phyloP scores from a whole-genome alignment of 225 moss, liverwort and hornwort species.

The Marchantia paleacea region DNA sequence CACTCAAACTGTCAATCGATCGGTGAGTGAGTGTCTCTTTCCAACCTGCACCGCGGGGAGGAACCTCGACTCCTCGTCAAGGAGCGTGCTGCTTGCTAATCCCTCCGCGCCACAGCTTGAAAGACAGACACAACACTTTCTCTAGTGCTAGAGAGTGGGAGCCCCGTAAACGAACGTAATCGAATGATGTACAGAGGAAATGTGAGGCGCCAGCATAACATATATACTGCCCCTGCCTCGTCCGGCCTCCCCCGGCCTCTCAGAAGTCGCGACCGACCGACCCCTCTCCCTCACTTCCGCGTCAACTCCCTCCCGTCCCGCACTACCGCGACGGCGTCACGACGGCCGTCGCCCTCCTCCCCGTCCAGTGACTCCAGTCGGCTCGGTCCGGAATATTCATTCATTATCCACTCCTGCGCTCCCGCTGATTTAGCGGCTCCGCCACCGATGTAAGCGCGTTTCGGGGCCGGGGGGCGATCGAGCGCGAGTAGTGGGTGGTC shows the following conservation, averaged over 20 bases:
- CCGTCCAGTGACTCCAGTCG: not conserved
- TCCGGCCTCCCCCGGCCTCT: not conserved
- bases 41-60: not conserved
- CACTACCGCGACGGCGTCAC: not conserved
- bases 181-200: conserved; percentile 8
- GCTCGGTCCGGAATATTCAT: not conserved
- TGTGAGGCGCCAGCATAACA: not conserved
- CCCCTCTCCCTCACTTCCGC: not conserved
- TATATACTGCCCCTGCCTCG: not conserved
- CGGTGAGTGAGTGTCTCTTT: not conserved
- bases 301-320: not conserved
- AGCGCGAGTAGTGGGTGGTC: not conserved
- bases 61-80: not conserved
- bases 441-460: not conserved
- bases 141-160: not conserved
- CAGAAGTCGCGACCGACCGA: not conserved
- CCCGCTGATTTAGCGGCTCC: not conserved
- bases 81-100: not conserved
- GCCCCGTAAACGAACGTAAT: not conserved
- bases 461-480: not conserved
- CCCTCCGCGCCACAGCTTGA: not conserved
- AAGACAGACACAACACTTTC: not conserved
- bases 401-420: not conserved
- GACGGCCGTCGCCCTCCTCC: not conserved
- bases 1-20: not conserved